Percentiles rank a stretch among this genome's conserved stretches.
Evolutionary conservation across 1,284 basidiomycete species (phyloP).

Genomic region (Porodaedalea pini): DNA sequence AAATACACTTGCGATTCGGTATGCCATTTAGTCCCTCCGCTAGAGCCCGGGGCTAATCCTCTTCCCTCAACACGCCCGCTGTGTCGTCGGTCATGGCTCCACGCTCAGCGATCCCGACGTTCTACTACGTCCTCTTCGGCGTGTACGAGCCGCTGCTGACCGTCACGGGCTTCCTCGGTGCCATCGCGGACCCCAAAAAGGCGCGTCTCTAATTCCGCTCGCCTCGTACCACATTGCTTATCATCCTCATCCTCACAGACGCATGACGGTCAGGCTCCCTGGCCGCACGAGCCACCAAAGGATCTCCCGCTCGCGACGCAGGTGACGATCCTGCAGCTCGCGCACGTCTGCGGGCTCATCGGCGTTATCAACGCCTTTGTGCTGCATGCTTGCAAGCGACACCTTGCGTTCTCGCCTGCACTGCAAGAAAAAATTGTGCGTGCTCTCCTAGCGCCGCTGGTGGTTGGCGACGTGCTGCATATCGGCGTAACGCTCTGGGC

Average conservation of each 20-base stretch:
- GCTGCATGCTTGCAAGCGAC: slow-evolving; percentile 53
- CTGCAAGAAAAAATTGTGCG: slow-evolving; percentile 67
- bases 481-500: slow-evolving; percentile 67
- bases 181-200: slow-evolving; percentile 61
- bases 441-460: slow-evolving; percentile 60
- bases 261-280: slow-evolving; percentile 71
- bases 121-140: slow-evolving; percentile 70
- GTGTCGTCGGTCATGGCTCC: slow-evolving; percentile 23
- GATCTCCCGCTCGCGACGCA: slow-evolving; percentile 57
- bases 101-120: slow-evolving; percentile 60
- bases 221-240: not conserved
- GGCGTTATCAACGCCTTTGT: slow-evolving; percentile 67
- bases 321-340: slow-evolving; percentile 62
- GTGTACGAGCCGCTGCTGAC: slow-evolving; percentile 68
- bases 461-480: slow-evolving; percentile 65
- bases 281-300: slow-evolving; percentile 51
- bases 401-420: slow-evolving; percentile 53
- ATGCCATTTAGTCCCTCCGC: slow-evolving; percentile 28
- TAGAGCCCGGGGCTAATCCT: not conserved
- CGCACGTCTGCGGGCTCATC: slow-evolving; percentile 69
- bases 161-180: slow-evolving; percentile 59
- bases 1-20: slow-evolving; percentile 22
- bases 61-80: not conserved
- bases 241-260: slow-evolving; percentile 38
- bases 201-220: slow-evolving; percentile 36